Conservation (phyloP, 2,329 filamentous ascomycete species). For the Xylaria multiplex region DNA sequence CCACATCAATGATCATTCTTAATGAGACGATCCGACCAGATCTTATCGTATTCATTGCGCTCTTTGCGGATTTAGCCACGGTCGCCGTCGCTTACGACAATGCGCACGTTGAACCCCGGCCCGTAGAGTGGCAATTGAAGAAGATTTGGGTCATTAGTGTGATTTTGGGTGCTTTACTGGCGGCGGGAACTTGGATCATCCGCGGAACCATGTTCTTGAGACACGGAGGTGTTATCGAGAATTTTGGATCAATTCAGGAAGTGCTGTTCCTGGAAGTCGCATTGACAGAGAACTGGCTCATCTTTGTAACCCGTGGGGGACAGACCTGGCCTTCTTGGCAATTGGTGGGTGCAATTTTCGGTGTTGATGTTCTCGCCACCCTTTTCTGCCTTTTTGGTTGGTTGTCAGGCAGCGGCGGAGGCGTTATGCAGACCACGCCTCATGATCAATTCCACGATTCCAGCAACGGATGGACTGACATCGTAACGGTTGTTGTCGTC, state of each 20-base stretch:
- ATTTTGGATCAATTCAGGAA: constrained; percentile 78
- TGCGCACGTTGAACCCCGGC: constrained; percentile 77
- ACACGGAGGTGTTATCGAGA: constrained; percentile 78
- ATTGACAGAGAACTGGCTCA: constrained; percentile 81
- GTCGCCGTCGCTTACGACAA: constrained; percentile 84
- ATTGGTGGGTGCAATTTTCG: constrained; percentile 74
- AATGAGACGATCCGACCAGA: constrained; percentile 78
- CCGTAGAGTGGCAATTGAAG: constrained; percentile 82
- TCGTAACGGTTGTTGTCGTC: constrained; percentile 71
- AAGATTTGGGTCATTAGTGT: constrained; percentile 84
- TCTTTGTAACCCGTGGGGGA: constrained; percentile 79
- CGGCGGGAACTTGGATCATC: constrained; percentile 76
- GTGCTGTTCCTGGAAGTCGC: constrained; percentile 79
- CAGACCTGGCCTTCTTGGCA: constrained; percentile 81
- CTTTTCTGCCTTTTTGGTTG: constrained; percentile 81
- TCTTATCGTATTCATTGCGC: constrained; percentile 80
- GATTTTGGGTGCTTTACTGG: constrained; percentile 74
- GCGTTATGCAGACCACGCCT: constrained; percentile 48
- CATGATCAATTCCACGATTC: constrained; percentile 49
- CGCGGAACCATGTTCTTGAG: constrained; percentile 75
- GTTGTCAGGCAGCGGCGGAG: constrained; percentile 65
- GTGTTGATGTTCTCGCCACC: constrained; percentile 76
- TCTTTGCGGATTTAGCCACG: constrained; percentile 82
- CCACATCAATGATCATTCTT: constrained; percentile 81
- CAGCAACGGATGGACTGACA: constrained; percentile 55